Evolutionary conservation across 1,139 yeast genomes (phyloP).

Genomic region (Geotrichum citri-aurantii): DNA sequence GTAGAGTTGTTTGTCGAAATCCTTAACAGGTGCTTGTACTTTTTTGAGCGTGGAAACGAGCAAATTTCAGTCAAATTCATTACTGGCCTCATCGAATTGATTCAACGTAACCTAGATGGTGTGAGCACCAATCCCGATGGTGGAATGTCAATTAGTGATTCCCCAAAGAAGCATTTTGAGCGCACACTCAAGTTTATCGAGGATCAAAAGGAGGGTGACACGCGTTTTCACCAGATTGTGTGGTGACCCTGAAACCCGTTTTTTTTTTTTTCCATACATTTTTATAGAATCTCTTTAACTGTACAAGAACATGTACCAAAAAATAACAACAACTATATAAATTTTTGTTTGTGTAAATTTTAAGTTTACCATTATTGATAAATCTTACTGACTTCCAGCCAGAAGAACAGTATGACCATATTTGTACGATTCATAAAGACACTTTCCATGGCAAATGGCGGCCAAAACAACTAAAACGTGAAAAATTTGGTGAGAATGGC

Average conservation of each 20-base stretch:
- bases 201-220: slow-evolving; percentile 60
- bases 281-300: background rate
- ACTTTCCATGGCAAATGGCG: slow-evolving; percentile 68
- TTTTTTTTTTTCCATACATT: background rate
- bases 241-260: no score
- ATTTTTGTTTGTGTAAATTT: background rate
- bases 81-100: slow-evolving; percentile 80
- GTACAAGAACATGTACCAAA: background rate
- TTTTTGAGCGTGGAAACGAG: slow-evolving; percentile 75
- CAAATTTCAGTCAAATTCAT: slow-evolving; percentile 68
- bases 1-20: slow-evolving; percentile 84
- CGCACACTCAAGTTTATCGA: slow-evolving; percentile 63
- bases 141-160: slow-evolving; percentile 29
- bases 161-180: slow-evolving; percentile 50
- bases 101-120: slow-evolving; percentile 60
- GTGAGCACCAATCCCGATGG: slow-evolving; percentile 30
- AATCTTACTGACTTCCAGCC: background rate
- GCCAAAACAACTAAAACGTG: slow-evolving; percentile 79
- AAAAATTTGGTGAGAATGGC: slow-evolving; percentile 85
- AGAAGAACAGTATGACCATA: slow-evolving; percentile 3
- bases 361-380: background rate
- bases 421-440: slow-evolving; percentile 52
- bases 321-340: background rate
- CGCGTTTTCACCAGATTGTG: slow-evolving; percentile 51
- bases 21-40: slow-evolving; percentile 75